Evolutionary conservation across 768 basidiomycete genomes (phyloP).

Genomic region (Pulveroboletus frians): DNA sequence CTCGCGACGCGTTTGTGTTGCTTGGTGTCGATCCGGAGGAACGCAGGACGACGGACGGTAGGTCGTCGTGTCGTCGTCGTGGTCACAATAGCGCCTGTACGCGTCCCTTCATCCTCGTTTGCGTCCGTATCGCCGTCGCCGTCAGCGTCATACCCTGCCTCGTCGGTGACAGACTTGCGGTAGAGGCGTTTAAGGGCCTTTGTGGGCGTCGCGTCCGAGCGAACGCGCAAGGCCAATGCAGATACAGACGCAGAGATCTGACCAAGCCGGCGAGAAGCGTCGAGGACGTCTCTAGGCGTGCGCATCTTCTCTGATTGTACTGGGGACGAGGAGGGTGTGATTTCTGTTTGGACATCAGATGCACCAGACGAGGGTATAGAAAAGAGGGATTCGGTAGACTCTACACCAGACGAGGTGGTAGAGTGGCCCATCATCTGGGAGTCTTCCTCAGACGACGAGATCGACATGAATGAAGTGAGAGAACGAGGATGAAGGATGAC

Average conservation of each 20-base stretch:
- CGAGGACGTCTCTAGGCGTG: conserved; percentile 10
- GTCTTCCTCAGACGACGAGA: conserved; percentile 11
- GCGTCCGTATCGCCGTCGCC: background rate
- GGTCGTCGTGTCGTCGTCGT: background rate
- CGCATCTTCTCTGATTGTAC: conserved; percentile 2
- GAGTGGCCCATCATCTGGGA: background rate
- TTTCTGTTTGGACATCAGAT: conserved; percentile 17
- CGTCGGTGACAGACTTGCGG: background rate
- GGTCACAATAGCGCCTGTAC: background rate
- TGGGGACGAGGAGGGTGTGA: conserved; percentile 20
- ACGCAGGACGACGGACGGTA: conserved; percentile 7
- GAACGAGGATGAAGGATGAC: conserved; percentile 2
- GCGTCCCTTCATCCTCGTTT: background rate
- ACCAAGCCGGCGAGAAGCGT: conserved; percentile 11
- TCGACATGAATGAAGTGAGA: conserved; percentile 2
- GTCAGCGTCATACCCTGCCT: conserved; percentile 26
- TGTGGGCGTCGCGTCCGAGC: background rate
- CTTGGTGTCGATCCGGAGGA: conserved; percentile 23
- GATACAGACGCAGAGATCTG: background rate
- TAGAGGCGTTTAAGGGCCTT: background rate
- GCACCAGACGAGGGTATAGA: conserved; percentile 7
- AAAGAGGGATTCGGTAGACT: conserved; percentile 11
- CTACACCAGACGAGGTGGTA: conserved; percentile 8
- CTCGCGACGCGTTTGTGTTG: conserved; percentile 24
- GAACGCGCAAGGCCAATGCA: background rate